Conservation (phyloP, 306 rosid species). For the Purshia tridentata region DNA sequence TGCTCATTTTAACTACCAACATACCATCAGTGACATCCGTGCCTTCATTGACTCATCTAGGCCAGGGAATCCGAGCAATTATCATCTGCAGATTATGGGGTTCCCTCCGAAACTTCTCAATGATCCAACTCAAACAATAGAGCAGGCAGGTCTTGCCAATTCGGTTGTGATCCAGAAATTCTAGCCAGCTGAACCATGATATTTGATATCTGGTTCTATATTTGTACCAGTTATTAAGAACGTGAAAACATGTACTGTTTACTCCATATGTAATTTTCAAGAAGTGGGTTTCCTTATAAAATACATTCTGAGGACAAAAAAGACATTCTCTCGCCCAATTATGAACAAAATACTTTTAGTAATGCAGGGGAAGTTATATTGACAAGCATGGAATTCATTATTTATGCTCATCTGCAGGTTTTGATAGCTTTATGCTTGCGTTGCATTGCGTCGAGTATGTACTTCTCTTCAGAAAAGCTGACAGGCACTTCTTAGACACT, state of each 20-base stretch:
- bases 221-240: conserved; percentile 22
- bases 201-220: conserved; percentile 11
- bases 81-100: conserved; percentile 87
- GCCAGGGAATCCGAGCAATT: conserved; percentile 58
- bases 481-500: too few species aligned
- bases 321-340: not conserved
- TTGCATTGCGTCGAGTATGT: too few species aligned
- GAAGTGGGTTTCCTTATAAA: not conserved
- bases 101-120: conserved; percentile 84
- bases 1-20: conserved; percentile 65
- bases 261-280: not conserved
- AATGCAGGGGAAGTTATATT: not conserved
- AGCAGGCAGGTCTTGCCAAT: conserved; percentile 85
- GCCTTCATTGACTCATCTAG: conserved; percentile 70
- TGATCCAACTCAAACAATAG: conserved; percentile 71
- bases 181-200: conserved; percentile 32
- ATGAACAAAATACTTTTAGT: not conserved
- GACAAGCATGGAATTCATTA: not conserved
- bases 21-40: conserved; percentile 61
- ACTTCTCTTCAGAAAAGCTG: too few species aligned
- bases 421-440: too few species aligned
- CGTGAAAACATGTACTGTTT: conserved; percentile 17
- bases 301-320: not conserved
- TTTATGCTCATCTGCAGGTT: too few species aligned
- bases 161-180: conserved; percentile 94